A percentile compares a stretch with the other conserved stretches of the same genome.
phyloP scores from a whole-genome alignment of 345 rosid species.

The Erodium maritimum region DNA sequence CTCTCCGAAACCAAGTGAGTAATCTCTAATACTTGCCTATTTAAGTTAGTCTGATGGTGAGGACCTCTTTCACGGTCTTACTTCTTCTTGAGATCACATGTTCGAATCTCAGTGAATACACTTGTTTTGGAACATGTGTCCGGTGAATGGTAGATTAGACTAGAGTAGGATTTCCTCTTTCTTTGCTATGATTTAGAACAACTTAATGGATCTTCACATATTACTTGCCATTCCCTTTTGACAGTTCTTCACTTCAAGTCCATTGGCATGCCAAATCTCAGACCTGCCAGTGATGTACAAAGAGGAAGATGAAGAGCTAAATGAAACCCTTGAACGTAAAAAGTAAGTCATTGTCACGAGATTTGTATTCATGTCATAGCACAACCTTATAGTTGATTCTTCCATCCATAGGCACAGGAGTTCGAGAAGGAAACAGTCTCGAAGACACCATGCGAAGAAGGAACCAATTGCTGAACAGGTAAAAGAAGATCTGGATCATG shows the following conservation, averaged over 20 bases:
- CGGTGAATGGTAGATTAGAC: too few relatives aligned
- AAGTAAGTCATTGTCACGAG: conserved; percentile 15
- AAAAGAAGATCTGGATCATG: conserved; percentile 15
- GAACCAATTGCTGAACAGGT: conserved; percentile 9
- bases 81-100: too few relatives aligned
- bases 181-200: too few relatives aligned
- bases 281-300: conserved; percentile 34
- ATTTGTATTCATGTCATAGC: neutral
- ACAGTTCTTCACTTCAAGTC: conserved; percentile 53
- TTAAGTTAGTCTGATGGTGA: too few relatives aligned
- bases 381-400: neutral
- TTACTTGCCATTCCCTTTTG: neutral
- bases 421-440: conserved; percentile 5
- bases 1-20: conserved; percentile 55
- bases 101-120: too few relatives aligned
- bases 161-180: too few relatives aligned
- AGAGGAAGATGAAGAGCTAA: conserved; percentile 24
- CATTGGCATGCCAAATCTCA: conserved; percentile 36
- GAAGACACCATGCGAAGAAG: conserved; percentile 8
- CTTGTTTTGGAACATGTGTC: too few relatives aligned
- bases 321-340: conserved; percentile 15
- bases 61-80: too few relatives aligned
- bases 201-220: neutral
- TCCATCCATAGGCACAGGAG: conserved; percentile 16
- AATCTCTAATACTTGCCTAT: too few relatives aligned